Evolutionary conservation across 1,284 basidiomycete genomes (phyloP), one percentile per base, ranked within the genome.

Genomic region (Pseudozyma flocculosa): DNA sequence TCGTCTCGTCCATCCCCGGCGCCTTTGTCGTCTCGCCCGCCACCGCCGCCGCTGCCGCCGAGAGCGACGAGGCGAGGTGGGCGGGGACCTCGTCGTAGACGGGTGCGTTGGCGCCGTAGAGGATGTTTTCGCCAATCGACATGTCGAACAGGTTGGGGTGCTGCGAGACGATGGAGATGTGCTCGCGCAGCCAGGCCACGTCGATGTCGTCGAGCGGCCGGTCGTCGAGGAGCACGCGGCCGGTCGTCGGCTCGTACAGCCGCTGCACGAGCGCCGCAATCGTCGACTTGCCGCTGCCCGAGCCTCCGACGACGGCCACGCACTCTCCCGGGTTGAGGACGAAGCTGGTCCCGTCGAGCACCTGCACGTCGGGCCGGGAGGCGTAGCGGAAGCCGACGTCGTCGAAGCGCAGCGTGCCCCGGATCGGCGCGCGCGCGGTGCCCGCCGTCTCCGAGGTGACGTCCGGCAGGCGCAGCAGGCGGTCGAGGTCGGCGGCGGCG

Each of bases 401-500:
- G 5, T 51, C 21, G 45, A 76, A 72, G 24, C 40, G 49, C 40
- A 76, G 41, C 0, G 13, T 21, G 23, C 73, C 72, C 22, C 44
- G 40, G 8, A 34, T 37, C 21, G 39, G 43, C 39, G 14, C 13
- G 18, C 23, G 38, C 14, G 30, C n/a, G n/a, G n/a, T 29, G 26
- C 53, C 55, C 1, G 34, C 17, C 18, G 45, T 13, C 24, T 63
- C 65, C 1, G 40, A 32, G 37, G 46, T 50, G 14, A 43, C 48
- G 1, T 34, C 29, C 0, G 40, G 37, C 19, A 64, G 51, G 26
- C 48, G 22, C 26, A 95, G 84, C 23, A 94, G 80, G 2, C 83
- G 82, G 65, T 87, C 82, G 70, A 94, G 85, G 77, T 94, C 91
- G 34, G 82, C 81, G 0, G 90, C 86, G 1, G 92, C 92, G 34